These are phyloP conservation scores for Neonectria faginata DNA, from an alignment of 2,329 filamentous ascomycete genomes.

Conservation along the genomic window DNA sequence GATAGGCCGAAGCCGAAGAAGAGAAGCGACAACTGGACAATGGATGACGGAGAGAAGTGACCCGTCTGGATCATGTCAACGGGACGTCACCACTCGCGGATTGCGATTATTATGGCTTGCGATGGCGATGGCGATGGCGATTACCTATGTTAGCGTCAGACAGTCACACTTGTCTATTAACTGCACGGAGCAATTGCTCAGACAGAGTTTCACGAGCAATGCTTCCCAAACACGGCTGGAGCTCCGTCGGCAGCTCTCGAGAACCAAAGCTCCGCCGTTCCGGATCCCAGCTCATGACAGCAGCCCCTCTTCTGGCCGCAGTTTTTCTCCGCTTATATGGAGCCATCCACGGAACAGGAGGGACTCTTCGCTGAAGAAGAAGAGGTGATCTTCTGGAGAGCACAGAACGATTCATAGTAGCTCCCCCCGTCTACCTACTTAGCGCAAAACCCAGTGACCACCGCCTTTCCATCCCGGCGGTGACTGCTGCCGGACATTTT, in stretches of 20 bases:
- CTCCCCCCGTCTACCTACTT: not conserved
- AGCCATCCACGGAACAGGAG: conserved; percentile 1
- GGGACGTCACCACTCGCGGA: conserved; percentile 37
- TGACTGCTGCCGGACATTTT: conserved; percentile 11
- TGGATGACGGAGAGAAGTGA: conserved; percentile 7
- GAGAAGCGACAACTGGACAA: conserved; percentile 2
- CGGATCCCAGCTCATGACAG: conserved; percentile 3
- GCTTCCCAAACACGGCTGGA: conserved; percentile 2
- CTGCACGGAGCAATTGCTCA: not conserved
- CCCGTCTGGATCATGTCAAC: conserved; percentile 34
- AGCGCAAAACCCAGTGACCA: not conserved
- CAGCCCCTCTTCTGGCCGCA: conserved; percentile 16
- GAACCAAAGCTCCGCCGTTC: not conserved
- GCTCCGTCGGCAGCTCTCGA: too few relatives aligned
- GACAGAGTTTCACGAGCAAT: not conserved
- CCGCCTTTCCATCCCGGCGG: conserved; percentile 22
- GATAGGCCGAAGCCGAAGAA: conserved; percentile 13
- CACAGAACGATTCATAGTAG: too few relatives aligned
- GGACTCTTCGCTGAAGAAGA: too few relatives aligned
- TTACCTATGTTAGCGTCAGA: conserved; percentile 6
- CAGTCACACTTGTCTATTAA: not conserved
- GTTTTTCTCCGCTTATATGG: conserved; percentile 15
- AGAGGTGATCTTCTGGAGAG: too few relatives aligned
- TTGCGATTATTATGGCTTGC: not conserved
- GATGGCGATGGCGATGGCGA: not conserved